Base-by-base conservation (phyloP, 1,284 basidiomycete genomes). In the Puccinia horiana region DNA sequence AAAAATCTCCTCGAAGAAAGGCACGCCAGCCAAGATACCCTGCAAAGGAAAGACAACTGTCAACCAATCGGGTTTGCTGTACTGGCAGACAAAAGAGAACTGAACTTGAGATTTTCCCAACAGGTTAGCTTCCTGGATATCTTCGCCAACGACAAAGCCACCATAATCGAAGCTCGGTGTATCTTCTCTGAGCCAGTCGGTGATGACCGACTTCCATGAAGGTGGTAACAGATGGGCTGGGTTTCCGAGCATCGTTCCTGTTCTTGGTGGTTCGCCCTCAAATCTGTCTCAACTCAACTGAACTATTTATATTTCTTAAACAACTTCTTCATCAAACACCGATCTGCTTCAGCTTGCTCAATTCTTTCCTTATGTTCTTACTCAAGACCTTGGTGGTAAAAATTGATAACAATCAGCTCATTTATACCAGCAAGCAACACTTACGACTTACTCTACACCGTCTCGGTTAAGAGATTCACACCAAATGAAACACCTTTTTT, bases 111-210 rank as follows among this genome's bases (percentile, higher is more conserved):
- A 92, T 88, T 97, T 99, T 82, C 95, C 95, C 85, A 94, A 91
- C 42, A 99, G 90, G 85, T 92, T 93, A 3, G 97, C 97, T 86
- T 93, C 92, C 78, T 94, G 92, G 70, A 90, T 88, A 9, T 90
- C 92, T 85, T 98, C 96, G 26, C 97, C 97, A 18, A 99, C 97
- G 49, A 99, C 95, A 86, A 93, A 98, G 1, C 97, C 97, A 52
- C 93, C 96, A 86, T 95, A 98, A 88, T 99, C 96, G 85, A 98
- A 98, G 0, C 94, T 95, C 1, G 96, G 97, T 0, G 93, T 94
- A 87, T 99, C 96, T 88, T 99, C 96, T 20, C 91, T 91, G 26
- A 97, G 91, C 97, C 96, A 99, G 23, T 88, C 88, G 1, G 90
- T 88, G 76, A 99, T 90, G 84, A 93, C 92, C 0, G 90, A 85